A percentile compares a stretch with the other conserved stretches of the same genome.
Conservation (phyloP, 2,329 filamentous ascomycete species). For the Penicillium sp. region DNA sequence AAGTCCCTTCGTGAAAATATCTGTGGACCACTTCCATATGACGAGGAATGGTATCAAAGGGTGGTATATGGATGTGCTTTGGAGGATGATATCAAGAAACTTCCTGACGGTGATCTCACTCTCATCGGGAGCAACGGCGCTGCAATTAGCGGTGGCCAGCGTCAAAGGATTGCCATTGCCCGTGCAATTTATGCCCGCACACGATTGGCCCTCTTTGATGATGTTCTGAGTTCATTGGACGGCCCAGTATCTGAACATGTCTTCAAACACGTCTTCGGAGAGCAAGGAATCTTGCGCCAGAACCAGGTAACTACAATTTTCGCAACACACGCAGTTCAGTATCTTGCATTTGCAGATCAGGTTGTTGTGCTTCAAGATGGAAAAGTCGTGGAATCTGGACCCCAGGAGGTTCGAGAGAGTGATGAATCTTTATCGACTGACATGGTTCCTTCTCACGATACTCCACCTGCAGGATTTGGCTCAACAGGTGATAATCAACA, state of each 20-base stretch:
- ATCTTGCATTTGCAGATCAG: background rate
- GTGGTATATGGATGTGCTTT: slow-evolving; percentile 1
- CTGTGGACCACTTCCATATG: background rate
- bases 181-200: slow-evolving; percentile 74
- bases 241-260: slow-evolving; percentile 45
- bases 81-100: slow-evolving; percentile 18
- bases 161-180: slow-evolving; percentile 75
- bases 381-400: background rate
- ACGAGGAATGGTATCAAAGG: slow-evolving; percentile 4
- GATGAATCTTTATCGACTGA: background rate
- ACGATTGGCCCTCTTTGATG: slow-evolving; percentile 67
- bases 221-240: slow-evolving; percentile 82
- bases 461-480: background rate
- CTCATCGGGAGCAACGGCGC: slow-evolving; percentile 64
- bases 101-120: slow-evolving; percentile 72
- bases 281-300: background rate
- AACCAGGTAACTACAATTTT: background rate
- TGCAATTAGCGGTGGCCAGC: slow-evolving; percentile 77
- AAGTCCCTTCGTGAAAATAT: background rate
- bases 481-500: background rate
- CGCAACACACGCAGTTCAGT: background rate
- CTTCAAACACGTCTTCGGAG: slow-evolving; percentile 5
- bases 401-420: slow-evolving; percentile 11
- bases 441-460: background rate
- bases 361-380: slow-evolving; percentile 4